Conservation (phyloP, 257 asterid genomes). For the Cynanchum wilfordii region DNA sequence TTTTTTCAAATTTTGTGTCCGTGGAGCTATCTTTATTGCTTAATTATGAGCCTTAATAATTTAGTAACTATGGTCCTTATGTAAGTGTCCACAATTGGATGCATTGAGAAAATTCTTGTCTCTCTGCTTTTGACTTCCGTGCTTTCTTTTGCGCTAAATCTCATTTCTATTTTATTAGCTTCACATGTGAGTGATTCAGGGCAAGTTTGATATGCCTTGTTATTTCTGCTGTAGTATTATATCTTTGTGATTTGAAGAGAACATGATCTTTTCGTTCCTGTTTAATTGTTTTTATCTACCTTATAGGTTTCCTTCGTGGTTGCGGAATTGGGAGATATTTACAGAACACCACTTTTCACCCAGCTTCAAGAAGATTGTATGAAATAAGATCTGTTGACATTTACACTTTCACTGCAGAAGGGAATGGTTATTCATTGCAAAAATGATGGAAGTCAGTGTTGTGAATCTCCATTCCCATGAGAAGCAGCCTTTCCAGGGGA, state of each 20-base stretch:
- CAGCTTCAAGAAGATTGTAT: constrained; percentile 14
- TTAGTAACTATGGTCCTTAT: neutral
- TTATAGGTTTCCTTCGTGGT: constrained; percentile 4
- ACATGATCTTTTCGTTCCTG: neutral
- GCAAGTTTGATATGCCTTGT: neutral
- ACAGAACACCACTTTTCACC: constrained; percentile 6
- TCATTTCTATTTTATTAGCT: too few relatives aligned
- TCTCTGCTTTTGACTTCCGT: neutral
- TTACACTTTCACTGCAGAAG: constrained; percentile 20
- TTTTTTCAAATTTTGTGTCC: neutral
- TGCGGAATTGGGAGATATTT: constrained; percentile 22
- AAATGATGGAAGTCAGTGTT: constrained; percentile 43
- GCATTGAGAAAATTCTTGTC: neutral
- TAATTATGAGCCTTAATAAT: neutral
- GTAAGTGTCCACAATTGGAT: neutral
- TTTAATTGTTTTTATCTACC: constrained; percentile 4
- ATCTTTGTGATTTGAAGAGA: neutral
- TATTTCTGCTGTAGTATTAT: neutral
- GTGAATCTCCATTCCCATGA: constrained; percentile 41
- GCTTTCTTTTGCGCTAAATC: neutral
- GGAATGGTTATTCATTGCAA: constrained; percentile 45
- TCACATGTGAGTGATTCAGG: neutral
- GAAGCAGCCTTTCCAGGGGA: constrained; percentile 41
- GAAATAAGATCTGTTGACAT: constrained; percentile 16
- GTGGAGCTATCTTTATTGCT: neutral